A percentile compares a stretch with the other conserved stretches of the same genome.
Conservation (phyloP, 2,329 filamentous ascomycete species). For the Fusarium bulbicola region DNA sequence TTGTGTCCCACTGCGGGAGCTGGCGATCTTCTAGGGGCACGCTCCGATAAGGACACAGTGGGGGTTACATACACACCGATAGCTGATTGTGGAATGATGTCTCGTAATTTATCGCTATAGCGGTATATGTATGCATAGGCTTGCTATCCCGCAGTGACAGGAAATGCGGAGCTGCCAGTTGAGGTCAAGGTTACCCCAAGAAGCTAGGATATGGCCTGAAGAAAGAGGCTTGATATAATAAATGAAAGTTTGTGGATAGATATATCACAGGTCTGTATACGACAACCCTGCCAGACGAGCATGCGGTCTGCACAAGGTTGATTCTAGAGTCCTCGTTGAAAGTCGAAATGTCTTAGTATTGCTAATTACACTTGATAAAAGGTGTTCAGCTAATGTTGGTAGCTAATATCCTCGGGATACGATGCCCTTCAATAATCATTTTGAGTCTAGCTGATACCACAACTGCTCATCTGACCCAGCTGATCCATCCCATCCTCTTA, state of each 20-base stretch:
- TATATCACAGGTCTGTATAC: neutral
- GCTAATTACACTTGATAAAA: neutral
- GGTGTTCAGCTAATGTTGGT: neutral
- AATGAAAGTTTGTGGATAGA: neutral
- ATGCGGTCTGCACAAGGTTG: neutral
- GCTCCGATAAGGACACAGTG: constrained; percentile 16
- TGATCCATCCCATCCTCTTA: neutral
- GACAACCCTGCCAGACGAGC: neutral
- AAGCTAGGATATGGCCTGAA: constrained; percentile 12
- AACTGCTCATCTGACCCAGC: neutral
- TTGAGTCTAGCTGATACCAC: neutral
- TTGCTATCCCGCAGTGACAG: constrained; percentile 18
- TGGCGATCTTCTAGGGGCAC: constrained; percentile 21
- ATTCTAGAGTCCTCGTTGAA: neutral
- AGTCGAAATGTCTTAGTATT: neutral
- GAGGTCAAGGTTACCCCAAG: constrained; percentile 10
- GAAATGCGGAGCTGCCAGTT: constrained; percentile 15
- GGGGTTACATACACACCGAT: constrained; percentile 41
- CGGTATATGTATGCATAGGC: constrained; percentile 1
- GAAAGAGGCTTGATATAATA: constrained; percentile 13
- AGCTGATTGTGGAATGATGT: constrained; percentile 22
- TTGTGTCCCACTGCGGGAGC: constrained; percentile 29
- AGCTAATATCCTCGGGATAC: neutral
- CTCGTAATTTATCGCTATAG: constrained; percentile 1
- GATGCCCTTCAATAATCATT: neutral